Base-by-base conservation (phyloP, 768 basidiomycete species). In the Nidularia sp. region DNA sequence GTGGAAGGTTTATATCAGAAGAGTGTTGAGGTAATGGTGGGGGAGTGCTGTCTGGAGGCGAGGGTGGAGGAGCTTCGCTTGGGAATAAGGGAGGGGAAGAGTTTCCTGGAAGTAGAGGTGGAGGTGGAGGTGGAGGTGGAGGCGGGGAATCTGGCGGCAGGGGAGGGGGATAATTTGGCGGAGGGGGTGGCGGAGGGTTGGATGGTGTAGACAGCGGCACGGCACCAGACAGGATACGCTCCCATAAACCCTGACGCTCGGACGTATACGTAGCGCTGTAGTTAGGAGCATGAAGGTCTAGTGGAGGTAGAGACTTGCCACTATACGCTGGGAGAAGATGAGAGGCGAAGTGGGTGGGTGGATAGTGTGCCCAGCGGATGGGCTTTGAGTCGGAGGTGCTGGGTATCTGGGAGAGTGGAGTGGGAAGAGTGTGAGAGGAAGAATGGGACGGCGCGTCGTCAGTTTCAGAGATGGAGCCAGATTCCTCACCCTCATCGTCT, bases 341-440 rank as follows among this genome's bases (percentile, higher is more conserved):
- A 34, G 74, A 83, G 3, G 79, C 77, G 59, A 90, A 90, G 53
- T 81, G 75, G 7, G 75, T 75, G 35, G 71, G 63, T 3, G 86
- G 83, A 58, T 85, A 90, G 34, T 54, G 62, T 8, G 84, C 88
- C 88, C 88, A 89, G 49, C 86, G 75, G 34, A 58, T 63, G 9
- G 52, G 53, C 33, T 51, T 18, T 35, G 42, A 41, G 54, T 43
- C 22, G 48, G 33, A 10, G 10, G 47, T 39, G 36, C 54, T 44
- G 12, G 53, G 10, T 33, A 45, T 34, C 50, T 39, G 10, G 34
- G 53, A 5, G 36, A 52, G 10, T 12, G 44, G 22, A 12, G 18
- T 8, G 22, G 9, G 44, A 8, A 45, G 22, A 31, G 41, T 31
- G 34, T 35, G 45, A 33, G 46, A 52, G 39, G 25, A 6, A 44